phyloP scores from a whole-genome alignment of 306 rosid genomes.

The Sicyos edulis region DNA sequence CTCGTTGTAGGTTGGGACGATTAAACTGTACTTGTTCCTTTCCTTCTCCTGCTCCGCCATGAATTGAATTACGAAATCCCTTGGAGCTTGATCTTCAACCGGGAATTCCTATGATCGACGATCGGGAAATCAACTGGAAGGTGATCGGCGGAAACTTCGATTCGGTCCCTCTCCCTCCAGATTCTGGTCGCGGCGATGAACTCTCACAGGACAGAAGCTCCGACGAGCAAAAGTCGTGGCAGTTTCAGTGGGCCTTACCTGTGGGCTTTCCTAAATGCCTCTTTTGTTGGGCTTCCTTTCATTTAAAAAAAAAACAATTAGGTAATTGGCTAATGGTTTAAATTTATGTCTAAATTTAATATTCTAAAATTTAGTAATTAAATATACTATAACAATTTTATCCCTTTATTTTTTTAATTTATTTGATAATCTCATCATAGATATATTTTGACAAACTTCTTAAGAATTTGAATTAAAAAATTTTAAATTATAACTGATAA shows the following conservation, averaged over 20 bases:
- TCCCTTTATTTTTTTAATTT: no score
- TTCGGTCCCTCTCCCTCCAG: background rate
- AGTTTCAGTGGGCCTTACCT: background rate
- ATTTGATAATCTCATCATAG: no score
- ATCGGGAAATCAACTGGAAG: background rate
- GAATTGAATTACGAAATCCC: background rate
- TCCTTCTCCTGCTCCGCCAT: conserved; percentile 26
- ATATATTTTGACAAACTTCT: no score
- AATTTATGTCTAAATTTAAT: no score
- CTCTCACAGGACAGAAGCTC: background rate
- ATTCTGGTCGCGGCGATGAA: background rate
- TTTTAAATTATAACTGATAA: no score
- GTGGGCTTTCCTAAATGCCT: conserved; percentile 3
- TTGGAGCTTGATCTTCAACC: background rate
- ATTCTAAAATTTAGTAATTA: no score
- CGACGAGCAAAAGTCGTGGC: background rate
- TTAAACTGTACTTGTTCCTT: conserved; percentile 71
- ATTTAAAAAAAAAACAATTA: no score
- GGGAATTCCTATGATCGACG: background rate
- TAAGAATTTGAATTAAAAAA: no score
- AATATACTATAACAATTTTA: no score
- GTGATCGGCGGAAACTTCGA: background rate
- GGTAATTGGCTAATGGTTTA: no score
- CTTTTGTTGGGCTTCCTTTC: background rate
- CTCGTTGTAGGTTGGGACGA: conserved; percentile 89